These are phyloP conservation scores for Hibiscus syriacus DNA, from an alignment of 345 rosid species.

Conservation along the genomic window DNA sequence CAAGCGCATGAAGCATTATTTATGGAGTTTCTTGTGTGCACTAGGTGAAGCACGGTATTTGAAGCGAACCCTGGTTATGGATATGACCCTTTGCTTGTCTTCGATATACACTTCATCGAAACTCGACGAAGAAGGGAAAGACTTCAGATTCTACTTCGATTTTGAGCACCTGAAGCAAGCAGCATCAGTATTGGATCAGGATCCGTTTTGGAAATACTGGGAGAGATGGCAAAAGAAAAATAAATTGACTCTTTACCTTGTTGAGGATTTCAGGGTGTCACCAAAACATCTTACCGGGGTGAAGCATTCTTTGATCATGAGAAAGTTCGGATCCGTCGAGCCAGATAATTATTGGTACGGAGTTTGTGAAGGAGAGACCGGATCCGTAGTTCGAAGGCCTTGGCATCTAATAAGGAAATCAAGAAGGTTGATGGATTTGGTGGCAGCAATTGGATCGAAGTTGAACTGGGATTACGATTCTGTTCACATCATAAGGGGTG, in stretches of 20 bases:
- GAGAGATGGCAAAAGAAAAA: slow-evolving; percentile 59
- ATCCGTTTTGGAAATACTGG: slow-evolving; percentile 88
- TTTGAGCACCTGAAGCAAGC: slow-evolving; percentile 87
- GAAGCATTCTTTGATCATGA: slow-evolving; percentile 72
- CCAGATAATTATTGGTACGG: slow-evolving; percentile 96
- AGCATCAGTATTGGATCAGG: slow-evolving; percentile 79
- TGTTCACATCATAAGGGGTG: background rate
- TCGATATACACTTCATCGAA: slow-evolving; percentile 65
- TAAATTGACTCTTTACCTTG: slow-evolving; percentile 45
- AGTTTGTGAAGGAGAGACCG: slow-evolving; percentile 93
- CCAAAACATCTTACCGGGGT: slow-evolving; percentile 69
- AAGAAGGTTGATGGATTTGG: slow-evolving; percentile 36
- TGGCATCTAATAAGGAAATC: slow-evolving; percentile 95
- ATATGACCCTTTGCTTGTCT: slow-evolving; percentile 69
- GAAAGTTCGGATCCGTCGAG: slow-evolving; percentile 84
- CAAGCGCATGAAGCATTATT: slow-evolving; percentile 90
- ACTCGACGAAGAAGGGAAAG: slow-evolving; percentile 89
- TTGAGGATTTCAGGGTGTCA: slow-evolving; percentile 60
- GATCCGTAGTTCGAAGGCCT: slow-evolving; percentile 64
- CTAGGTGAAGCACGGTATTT: slow-evolving; percentile 89
- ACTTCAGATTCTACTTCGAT: slow-evolving; percentile 89
- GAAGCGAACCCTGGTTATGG: slow-evolving; percentile 86
- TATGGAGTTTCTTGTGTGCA: slow-evolving; percentile 97
- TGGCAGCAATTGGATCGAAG: background rate
- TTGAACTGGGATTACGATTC: background rate